Evolutionary conservation across 768 basidiomycete species (phyloP), one percentile per base, ranked within the genome.

Genomic region (Mycena amicta): DNA sequence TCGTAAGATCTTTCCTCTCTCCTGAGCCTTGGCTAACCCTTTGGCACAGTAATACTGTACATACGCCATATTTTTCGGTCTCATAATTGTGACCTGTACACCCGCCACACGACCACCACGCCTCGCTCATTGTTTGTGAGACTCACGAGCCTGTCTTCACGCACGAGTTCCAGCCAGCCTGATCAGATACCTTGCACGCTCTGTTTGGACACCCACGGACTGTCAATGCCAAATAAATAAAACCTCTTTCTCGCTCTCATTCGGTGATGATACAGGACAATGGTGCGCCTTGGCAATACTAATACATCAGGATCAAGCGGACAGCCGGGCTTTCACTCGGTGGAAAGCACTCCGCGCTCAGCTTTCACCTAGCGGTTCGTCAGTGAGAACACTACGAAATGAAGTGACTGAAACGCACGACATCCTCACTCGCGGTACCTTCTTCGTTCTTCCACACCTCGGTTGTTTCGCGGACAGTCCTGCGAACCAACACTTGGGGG

Each of bases 1-100:
- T 94, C 71, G 92, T 93, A 70, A 69, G 87, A 39, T 39, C 49
- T 23, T 40, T 33, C 25, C 46, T 52, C 23, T 39, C 16, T 13
- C 8, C 12, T 30, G 12, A 18, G n/a, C 54, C 25, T 45, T 11
- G 23, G 31, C 54, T 57, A 26, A 55, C 31, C 15, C 20, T 43
- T 20, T 20, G 16, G 25, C 29, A 30, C 45, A 67, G 58, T 64
- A 45, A 61, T 58, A 62, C 46, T 50, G 31, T 58, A 64, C 50
- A 57, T 50, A 31, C 18, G 18, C 52, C 54, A 52, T 62, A 60
- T 63, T 56, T 53, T 53, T 54, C 56, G 56, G 39, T 63, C 59
- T 57, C 59, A 47, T 60, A 58, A 58, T 58, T 50, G 58, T 55
- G 61, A 62, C 33, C 28, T 39, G 25, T 27, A 37, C 31, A 39